phyloP scores from a whole-genome alignment of 2,329 filamentous ascomycete genomes.

The Bipolaris gigantea region DNA sequence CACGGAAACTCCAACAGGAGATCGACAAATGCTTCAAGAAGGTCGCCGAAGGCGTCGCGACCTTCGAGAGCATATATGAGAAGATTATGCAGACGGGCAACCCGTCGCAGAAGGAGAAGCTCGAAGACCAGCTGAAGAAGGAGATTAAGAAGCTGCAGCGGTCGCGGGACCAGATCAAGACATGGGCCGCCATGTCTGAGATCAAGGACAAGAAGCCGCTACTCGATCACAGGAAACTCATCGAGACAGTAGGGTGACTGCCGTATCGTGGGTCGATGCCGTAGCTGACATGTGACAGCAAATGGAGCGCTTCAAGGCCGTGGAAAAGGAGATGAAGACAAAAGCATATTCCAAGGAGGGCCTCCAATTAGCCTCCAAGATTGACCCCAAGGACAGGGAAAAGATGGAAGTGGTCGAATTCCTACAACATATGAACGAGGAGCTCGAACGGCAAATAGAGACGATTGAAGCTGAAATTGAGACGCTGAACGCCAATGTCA shows the following conservation, averaged over 20 bases:
- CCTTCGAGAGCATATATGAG: constrained; percentile 94
- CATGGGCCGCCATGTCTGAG: constrained; percentile 97
- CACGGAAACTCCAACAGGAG: constrained; percentile 94
- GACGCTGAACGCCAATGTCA: constrained; percentile 81
- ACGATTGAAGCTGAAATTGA: constrained; percentile 88
- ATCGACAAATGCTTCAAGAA: constrained; percentile 99
- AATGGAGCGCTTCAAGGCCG: constrained; percentile 99
- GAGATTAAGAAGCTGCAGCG: constrained; percentile 99
- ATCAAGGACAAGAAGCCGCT: constrained; percentile 99
- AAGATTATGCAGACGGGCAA: constrained; percentile 95
- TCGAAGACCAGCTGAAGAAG: constrained; percentile 96
- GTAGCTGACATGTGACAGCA: constrained; percentile 61
- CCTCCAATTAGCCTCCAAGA: constrained; percentile 83
- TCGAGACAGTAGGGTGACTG: constrained; percentile 77
- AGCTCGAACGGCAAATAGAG: constrained; percentile 93
- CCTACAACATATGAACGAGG: constrained; percentile 82
- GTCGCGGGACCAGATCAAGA: constrained; percentile 98
- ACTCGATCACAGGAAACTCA: constrained; percentile 89
- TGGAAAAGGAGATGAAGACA: constrained; percentile 99
- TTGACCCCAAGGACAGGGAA: constrained; percentile 97
- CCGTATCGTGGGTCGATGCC: constrained; percentile 10
- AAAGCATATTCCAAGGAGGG: constrained; percentile 99
- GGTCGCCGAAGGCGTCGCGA: constrained; percentile 86
- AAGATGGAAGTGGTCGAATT: constrained; percentile 89
- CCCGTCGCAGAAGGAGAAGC: constrained; percentile 94